Evolutionary conservation across 208 protist species (phyloP).

Genomic region (Wallacemonas collosoma): DNA sequence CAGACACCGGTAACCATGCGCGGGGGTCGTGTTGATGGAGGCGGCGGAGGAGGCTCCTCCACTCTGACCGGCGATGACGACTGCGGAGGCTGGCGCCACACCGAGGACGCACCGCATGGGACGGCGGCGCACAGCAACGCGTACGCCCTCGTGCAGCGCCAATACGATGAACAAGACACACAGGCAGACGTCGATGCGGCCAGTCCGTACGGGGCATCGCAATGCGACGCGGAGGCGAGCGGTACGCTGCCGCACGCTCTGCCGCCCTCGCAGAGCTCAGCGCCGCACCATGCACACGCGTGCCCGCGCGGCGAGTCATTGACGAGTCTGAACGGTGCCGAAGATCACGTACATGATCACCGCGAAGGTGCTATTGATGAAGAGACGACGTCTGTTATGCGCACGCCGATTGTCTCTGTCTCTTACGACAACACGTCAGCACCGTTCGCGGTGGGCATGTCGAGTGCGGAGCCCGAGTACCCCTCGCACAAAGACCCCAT

Average conservation of each 20-base stretch:
- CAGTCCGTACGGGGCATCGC: no score
- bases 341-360: conserved; percentile 24
- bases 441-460: not conserved
- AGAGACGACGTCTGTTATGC: conserved; percentile 24
- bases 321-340: conserved; percentile 2
- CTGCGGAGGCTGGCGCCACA: not conserved
- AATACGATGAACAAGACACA: no score
- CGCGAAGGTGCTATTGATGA: conserved; percentile 24
- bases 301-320: conserved; percentile 6
- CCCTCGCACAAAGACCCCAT: not conserved
- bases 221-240: no score
- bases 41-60: conserved; percentile 25
- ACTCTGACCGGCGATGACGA: conserved; percentile 3
- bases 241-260: no score
- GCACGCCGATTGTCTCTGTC: conserved; percentile 23
- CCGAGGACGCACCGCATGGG: not conserved
- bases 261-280: no score
- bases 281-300: no score
- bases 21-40: conserved; percentile 25
- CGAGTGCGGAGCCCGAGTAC: not conserved
- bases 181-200: no score
- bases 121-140: not conserved
- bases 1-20: conserved; percentile 23
- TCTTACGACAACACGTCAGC: conserved; percentile 16
- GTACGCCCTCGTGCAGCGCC: not conserved